A percentile compares a stretch with the other conserved stretches of the same genome.
These are phyloP conservation scores for Jatropha podagrica DNA, from an alignment of 441 rosid species.

Conservation along the genomic window DNA sequence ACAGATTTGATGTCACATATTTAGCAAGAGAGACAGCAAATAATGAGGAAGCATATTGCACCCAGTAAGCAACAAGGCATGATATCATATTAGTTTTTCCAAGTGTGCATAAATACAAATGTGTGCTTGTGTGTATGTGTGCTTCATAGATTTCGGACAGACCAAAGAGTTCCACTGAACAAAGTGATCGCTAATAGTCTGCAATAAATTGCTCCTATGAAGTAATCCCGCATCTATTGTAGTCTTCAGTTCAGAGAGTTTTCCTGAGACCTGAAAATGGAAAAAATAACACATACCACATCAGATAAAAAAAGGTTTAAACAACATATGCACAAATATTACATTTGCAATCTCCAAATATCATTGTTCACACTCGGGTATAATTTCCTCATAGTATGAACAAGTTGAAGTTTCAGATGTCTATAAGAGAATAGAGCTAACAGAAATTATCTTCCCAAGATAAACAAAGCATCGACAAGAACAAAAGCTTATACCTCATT, in stretches of 20 bases:
- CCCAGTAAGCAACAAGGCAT: background rate
- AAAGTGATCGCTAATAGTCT: constrained; percentile 62
- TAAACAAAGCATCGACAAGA: constrained; percentile 1
- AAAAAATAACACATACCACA: background rate
- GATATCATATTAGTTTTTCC: background rate
- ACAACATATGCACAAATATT: background rate
- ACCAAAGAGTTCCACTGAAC: constrained; percentile 82
- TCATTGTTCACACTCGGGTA: background rate
- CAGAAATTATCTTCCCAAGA: background rate
- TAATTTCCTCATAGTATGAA: background rate
- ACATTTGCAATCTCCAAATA: background rate
- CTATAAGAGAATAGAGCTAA: background rate
- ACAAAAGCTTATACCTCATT: constrained; percentile 46
- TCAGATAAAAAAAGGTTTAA: background rate
- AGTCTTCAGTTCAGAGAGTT: constrained; percentile 68
- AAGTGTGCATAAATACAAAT: background rate
- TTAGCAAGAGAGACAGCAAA: background rate
- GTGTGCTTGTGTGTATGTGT: background rate
- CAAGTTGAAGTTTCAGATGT: constrained; percentile 8
- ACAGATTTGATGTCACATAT: background rate
- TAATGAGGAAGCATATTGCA: background rate
- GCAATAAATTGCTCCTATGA: constrained; percentile 63
- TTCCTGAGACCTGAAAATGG: constrained; percentile 63
- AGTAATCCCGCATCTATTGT: constrained; percentile 64
- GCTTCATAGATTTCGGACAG: constrained; percentile 21